These are phyloP conservation scores for Tulasnella sp. DNA, from an alignment of 768 basidiomycete genomes.

Conservation along the genomic window DNA sequence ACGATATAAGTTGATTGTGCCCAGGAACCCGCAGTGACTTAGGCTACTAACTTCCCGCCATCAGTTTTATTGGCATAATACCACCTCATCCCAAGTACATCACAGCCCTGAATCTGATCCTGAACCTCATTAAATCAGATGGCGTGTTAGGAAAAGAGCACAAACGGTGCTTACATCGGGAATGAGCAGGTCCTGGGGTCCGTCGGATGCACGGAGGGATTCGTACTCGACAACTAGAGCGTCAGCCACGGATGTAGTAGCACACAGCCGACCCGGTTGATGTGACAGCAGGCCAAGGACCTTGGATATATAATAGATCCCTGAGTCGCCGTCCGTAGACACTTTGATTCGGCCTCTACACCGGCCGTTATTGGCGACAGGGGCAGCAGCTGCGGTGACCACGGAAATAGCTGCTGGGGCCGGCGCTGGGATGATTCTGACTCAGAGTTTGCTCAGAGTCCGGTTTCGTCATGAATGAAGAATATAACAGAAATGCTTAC, in stretches of 20 bases:
- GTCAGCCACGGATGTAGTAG: not conserved
- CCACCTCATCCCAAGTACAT: not conserved
- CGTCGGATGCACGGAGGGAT: not conserved
- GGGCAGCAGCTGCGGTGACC: not conserved
- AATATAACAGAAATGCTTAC: not conserved
- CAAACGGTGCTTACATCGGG: not conserved
- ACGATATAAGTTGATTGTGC: too few species aligned
- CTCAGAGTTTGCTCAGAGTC: not conserved
- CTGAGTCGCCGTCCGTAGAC: not conserved
- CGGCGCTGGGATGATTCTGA: not conserved
- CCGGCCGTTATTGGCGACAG: not conserved
- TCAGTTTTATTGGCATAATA: too few species aligned
- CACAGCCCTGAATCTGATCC: not conserved
- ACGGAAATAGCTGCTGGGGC: too few species aligned
- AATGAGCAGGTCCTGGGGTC: not conserved
- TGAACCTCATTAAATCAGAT: not conserved
- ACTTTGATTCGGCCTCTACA: not conserved
- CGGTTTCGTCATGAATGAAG: not conserved
- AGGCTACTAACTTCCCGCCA: too few species aligned
- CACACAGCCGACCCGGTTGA: not conserved
- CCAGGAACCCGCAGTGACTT: too few species aligned
- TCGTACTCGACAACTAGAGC: not conserved
- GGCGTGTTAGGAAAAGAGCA: too few species aligned
- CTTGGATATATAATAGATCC: not conserved
- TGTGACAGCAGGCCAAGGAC: not conserved